These are phyloP conservation scores for Rhizopus microsporus DNA, from an alignment of 371 early-diverging fungal genomes.

Conservation along the genomic window DNA sequence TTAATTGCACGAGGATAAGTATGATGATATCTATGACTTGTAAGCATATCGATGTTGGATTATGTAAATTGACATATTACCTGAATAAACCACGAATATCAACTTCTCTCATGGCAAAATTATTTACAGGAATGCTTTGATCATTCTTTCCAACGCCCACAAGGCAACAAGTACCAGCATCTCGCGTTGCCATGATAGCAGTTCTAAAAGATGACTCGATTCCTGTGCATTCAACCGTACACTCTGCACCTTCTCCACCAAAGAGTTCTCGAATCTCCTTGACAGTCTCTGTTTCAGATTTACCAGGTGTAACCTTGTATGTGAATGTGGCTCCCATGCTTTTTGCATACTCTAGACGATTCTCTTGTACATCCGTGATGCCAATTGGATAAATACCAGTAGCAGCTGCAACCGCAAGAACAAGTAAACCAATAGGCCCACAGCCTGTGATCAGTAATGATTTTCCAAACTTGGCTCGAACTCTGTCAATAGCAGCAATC, in stretches of 20 bases:
- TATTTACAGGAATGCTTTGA: conserved; percentile 45
- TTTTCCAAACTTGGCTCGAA: conserved; percentile 37
- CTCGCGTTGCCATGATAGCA: conserved; percentile 46
- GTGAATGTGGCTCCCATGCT: conserved; percentile 42
- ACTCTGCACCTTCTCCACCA: conserved; percentile 42
- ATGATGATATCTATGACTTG: conserved; percentile 34
- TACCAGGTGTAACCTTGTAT: conserved; percentile 35
- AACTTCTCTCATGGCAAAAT: conserved; percentile 54
- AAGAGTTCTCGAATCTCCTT: conserved; percentile 36
- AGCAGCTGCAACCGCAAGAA: conserved; percentile 44
- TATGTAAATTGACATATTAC: conserved; percentile 1
- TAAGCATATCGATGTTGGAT: background rate
- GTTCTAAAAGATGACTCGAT: conserved; percentile 46
- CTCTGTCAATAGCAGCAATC: conserved; percentile 45
- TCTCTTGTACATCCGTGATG: conserved; percentile 41
- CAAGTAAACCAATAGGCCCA: conserved; percentile 49
- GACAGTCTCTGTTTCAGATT: conserved; percentile 33
- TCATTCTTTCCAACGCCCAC: conserved; percentile 53
- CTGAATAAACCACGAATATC: conserved; percentile 45
- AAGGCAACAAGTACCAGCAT: conserved; percentile 45
- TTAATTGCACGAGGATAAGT: conserved; percentile 48
- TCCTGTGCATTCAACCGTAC: conserved; percentile 46
- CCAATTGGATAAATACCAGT: conserved; percentile 42
- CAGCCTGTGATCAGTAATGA: conserved; percentile 46
- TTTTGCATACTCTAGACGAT: conserved; percentile 40